Evolutionary conservation across 192 early-diverging fungal species (phyloP), one percentile per base, ranked within the genome.

Genomic region (Coemansia sp.): DNA sequence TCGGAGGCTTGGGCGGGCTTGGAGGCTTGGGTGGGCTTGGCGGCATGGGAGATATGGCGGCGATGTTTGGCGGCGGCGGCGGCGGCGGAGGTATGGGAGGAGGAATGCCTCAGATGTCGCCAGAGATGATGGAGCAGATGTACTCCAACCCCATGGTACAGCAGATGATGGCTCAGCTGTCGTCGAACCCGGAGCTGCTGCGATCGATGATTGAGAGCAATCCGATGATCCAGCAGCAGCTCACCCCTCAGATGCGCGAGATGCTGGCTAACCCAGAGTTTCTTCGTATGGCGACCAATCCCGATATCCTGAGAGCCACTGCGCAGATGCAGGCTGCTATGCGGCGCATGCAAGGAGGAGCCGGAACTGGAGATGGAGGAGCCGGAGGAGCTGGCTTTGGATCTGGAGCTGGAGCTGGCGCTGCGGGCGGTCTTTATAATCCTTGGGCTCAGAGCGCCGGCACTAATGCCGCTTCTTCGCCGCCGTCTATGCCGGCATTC

Each of bases 181-280:
- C 94, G 38, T 84, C 87, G 50, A 97, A 97, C 70, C 95, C 97
- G 5, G 86, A 90, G 58, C 85, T 97, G 24, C 62, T 99, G 63
- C 93, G 96, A 34, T 84, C 84, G 59, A 91, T 97, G 86, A 88
- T 93, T 38, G 86, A 89, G 2, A 86, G 84, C 71, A 95, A 95
- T 74, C 95, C 97, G 29, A 85, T 89, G 62, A 65, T 96, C 43
- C 85, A 90, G 34, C 70, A 79, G 52, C 91, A 78, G 56, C 74
- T 96, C 82, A 93, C 90, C 30, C 94, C 95, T 32, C 86, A 96
- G 81, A 84, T 96, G 75, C 91, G 95, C 61, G 75, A 87, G 75
- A 91, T 93, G 87, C 87, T 97, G 76, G 87, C 87, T 53, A 87
- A 88, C 60, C 92, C 92, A 1, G 87, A 88, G 69, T 88, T 92